Percentiles rank a stretch among this genome's conserved stretches.
Evolutionary conservation across 345 rosid genomes (phyloP).

Genomic region (Moricandia arvensis): DNA sequence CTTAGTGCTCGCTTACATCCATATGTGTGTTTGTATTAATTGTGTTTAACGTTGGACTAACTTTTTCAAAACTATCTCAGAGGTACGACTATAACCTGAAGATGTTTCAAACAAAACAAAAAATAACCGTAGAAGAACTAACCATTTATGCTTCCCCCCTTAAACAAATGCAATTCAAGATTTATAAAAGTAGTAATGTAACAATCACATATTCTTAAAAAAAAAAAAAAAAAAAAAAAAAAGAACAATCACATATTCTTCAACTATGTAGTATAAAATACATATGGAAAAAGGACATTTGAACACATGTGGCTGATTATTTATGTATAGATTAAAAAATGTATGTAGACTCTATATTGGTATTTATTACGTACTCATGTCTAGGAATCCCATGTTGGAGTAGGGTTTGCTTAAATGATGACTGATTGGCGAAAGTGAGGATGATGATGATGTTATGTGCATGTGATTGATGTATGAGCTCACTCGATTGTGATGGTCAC

Average conservation of each 20-base stretch:
- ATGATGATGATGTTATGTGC: no score
- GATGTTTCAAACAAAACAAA: no score
- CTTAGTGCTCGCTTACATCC: slow-evolving; percentile 11
- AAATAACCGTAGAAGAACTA: no score
- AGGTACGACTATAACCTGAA: slow-evolving; percentile 34
- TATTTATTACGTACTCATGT: slow-evolving; percentile 32
- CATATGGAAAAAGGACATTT: slow-evolving; percentile 16
- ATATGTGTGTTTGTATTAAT: slow-evolving; percentile 16
- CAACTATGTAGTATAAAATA: slow-evolving; percentile 4
- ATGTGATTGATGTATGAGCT: no score
- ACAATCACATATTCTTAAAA: no score
- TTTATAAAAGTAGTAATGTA: no score
- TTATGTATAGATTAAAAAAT: slow-evolving; percentile 18
- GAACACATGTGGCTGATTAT: slow-evolving; percentile 25
- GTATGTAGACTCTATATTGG: slow-evolving; percentile 38
- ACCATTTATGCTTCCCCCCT: slow-evolving; percentile 46
- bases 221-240: no score
- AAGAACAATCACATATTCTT: slow-evolving; percentile 14
- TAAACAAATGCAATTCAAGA: no score
- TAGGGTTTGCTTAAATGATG: no score
- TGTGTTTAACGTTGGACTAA: slow-evolving; percentile 11
- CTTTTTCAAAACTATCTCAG: no score
- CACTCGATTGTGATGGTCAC: no score
- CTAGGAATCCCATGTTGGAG: slow-evolving; percentile 58
- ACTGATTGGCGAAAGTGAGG: no score